Conservation (phyloP, 129 eudicot species). For the Flaveria brownii region DNA sequence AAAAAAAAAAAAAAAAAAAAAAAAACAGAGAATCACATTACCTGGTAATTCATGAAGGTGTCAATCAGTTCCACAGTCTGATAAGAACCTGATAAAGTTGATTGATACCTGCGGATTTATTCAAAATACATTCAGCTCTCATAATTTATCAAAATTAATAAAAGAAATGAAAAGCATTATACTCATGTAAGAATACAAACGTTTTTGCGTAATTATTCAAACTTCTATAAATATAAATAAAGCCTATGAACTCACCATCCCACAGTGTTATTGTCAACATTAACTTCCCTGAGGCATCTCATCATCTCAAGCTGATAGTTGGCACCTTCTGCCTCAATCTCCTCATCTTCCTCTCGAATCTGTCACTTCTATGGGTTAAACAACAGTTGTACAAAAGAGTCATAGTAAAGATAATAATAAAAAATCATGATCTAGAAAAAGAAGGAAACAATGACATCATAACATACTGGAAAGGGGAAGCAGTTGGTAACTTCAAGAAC, state of each 20-base stretch:
- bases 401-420: neutral
- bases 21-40: conserved; percentile 23
- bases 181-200: neutral
- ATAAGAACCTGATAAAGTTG: conserved; percentile 81
- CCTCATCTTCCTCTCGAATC: conserved; percentile 95
- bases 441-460: neutral
- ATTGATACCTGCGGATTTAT: conserved; percentile 31
- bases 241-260: conserved; percentile 69
- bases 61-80: conserved; percentile 95
- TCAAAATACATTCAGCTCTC: neutral
- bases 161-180: neutral
- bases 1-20: neutral
- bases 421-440: neutral
- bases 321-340: conserved; percentile 97
- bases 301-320: conserved; percentile 99
- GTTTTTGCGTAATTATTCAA: too few relatives aligned
- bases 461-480: conserved; percentile 91
- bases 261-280: conserved; percentile 97
- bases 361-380: conserved; percentile 25
- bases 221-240: neutral
- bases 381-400: neutral
- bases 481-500: conserved; percentile 99
- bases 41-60: conserved; percentile 99
- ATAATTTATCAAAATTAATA: neutral
- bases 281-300: conserved; percentile 99